Conservation (phyloP, 2,329 filamentous ascomycete genomes). For the Paraphaeosphaeria minitans region DNA sequence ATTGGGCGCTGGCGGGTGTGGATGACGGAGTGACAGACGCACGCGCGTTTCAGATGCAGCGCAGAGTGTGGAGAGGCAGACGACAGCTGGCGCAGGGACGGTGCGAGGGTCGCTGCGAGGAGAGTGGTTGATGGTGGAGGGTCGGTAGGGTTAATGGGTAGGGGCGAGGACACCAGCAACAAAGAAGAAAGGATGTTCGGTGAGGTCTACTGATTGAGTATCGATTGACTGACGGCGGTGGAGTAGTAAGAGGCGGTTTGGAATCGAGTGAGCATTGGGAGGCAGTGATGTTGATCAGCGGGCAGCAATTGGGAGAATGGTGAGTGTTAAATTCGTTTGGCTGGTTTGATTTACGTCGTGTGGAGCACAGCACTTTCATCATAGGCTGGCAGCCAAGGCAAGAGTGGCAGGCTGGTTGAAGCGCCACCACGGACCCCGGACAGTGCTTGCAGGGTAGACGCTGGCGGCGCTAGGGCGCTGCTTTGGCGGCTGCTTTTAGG, state of each 20-base stretch:
- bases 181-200: constrained; percentile 44
- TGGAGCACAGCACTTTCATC: constrained; percentile 43
- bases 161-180: constrained; percentile 31
- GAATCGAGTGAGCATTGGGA: constrained; percentile 38
- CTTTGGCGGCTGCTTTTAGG: constrained; percentile 37
- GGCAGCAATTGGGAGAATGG: constrained; percentile 36
- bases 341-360: constrained; percentile 39
- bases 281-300: constrained; percentile 41
- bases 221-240: constrained; percentile 34
- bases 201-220: constrained; percentile 34
- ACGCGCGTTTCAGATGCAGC: constrained; percentile 46
- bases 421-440: constrained; percentile 30
- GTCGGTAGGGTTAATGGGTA: constrained; percentile 30
- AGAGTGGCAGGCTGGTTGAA: constrained; percentile 36
- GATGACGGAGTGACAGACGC: constrained; percentile 41
- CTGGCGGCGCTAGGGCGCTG: constrained; percentile 25
- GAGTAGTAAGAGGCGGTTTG: constrained; percentile 31
- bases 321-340: constrained; percentile 45
- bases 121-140: constrained; percentile 24
- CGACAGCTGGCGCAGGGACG: constrained; percentile 35
- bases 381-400: constrained; percentile 45
- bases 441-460: constrained; percentile 27
- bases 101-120: constrained; percentile 19
- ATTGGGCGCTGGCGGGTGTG: constrained; percentile 37
- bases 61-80: constrained; percentile 39